Conservation (phyloP, 2,329 filamentous ascomycete species). For the Stylonectria norvegica region DNA sequence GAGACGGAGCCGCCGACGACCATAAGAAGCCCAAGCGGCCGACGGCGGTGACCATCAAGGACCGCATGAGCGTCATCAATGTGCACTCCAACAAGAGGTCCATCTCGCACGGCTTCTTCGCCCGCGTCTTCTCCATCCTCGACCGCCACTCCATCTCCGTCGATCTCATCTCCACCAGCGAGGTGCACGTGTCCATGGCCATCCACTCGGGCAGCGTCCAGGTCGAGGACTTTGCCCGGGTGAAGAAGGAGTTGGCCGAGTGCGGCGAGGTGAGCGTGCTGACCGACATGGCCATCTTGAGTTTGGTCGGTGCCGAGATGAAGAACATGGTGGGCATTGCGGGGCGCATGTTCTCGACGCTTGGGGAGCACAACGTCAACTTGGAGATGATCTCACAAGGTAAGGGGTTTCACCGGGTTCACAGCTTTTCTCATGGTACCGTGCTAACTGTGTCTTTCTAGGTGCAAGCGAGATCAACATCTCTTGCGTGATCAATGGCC, state of each 20-base stretch:
- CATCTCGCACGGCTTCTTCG: slow-evolving; percentile 93
- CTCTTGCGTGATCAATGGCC: slow-evolving; percentile 90
- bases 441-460: slow-evolving; percentile 33
- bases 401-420: slow-evolving; percentile 37
- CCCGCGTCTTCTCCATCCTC: slow-evolving; percentile 86
- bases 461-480: slow-evolving; percentile 99
- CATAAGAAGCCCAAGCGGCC: slow-evolving; percentile 66
- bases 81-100: slow-evolving; percentile 97
- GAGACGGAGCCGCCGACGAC: slow-evolving; percentile 12
- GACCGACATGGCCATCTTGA: slow-evolving; percentile 90
- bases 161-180: slow-evolving; percentile 91
- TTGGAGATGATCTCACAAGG: slow-evolving; percentile 99
- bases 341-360: slow-evolving; percentile 89
- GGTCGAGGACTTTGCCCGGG: slow-evolving; percentile 61
- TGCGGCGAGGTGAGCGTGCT: slow-evolving; percentile 90
- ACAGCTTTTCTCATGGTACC: neutral
- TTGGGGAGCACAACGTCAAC: slow-evolving; percentile 92
- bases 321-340: slow-evolving; percentile 96
- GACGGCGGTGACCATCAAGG: slow-evolving; percentile 94
- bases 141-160: slow-evolving; percentile 85
- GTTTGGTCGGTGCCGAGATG: slow-evolving; percentile 90
- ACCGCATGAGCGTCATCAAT: slow-evolving; percentile 94
- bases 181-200: slow-evolving; percentile 97
- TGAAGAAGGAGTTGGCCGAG: slow-evolving; percentile 68
- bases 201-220: slow-evolving; percentile 74